A percentile compares a stretch with the other conserved stretches of the same genome.
These are phyloP conservation scores for Geranomyces michiganensis DNA, from an alignment of 192 early-diverging fungal genomes.

Conservation along the genomic window DNA sequence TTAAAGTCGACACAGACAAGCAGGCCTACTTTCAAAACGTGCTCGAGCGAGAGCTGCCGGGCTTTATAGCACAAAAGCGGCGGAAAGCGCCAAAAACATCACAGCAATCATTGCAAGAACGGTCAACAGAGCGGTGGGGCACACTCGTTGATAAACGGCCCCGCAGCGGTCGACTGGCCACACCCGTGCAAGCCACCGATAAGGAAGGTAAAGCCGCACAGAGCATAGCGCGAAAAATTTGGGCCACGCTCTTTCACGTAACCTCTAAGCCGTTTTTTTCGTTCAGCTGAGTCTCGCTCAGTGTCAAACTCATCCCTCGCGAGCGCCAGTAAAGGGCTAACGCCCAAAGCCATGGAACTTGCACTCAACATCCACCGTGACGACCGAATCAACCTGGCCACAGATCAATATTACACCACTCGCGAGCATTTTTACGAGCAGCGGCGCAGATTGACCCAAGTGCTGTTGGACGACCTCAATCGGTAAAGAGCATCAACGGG, in stretches of 20 bases:
- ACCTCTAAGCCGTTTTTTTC: too few species aligned
- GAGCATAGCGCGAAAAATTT: neutral
- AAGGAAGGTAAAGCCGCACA: conserved; percentile 1
- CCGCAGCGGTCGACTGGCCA: neutral
- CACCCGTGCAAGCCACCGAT: neutral
- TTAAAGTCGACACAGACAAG: conserved; percentile 54
- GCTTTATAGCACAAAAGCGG: conserved; percentile 18
- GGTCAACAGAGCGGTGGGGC: conserved; percentile 8
- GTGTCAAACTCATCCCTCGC: conserved; percentile 9
- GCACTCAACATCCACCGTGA: conserved; percentile 39
- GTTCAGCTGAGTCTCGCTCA: conserved; percentile 2
- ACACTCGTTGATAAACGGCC: conserved; percentile 11
- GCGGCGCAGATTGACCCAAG: conserved; percentile 42
- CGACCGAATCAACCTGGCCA: conserved; percentile 38
- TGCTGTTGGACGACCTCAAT: conserved; percentile 50
- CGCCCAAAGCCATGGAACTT: conserved; percentile 47
- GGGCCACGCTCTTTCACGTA: too few species aligned
- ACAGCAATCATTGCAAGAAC: neutral
- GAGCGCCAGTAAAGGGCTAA: neutral
- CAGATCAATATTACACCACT: conserved; percentile 50
- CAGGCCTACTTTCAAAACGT: conserved; percentile 48
- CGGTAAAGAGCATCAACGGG: conserved; percentile 32
- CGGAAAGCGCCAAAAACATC: neutral
- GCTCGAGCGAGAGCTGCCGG: conserved; percentile 36
- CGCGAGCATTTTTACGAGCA: conserved; percentile 56